Evolutionary conservation across 805 yeast genomes (phyloP).

Genomic region (Metschnikowia lunata): DNA sequence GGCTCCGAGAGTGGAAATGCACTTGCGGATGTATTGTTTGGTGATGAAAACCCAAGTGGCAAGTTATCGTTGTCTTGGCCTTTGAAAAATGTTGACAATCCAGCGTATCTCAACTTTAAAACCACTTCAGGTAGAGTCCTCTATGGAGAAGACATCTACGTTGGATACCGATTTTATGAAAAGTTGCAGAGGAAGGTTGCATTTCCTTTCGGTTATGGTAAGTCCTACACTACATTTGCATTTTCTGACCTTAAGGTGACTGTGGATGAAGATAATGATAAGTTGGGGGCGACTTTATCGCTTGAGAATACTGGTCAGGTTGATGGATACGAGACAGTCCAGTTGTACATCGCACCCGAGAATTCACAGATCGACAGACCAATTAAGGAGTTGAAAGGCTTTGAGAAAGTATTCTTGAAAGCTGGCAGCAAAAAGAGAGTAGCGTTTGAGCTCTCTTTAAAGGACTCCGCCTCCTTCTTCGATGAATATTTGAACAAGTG

Average conservation of each 20-base stretch:
- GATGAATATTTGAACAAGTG: conserved; percentile 47
- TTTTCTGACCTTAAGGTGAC: conserved; percentile 34
- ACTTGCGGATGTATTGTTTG: conserved; percentile 56
- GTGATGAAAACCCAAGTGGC: conserved; percentile 59
- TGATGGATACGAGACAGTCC: conserved; percentile 54
- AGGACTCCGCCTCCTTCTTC: conserved; percentile 53
- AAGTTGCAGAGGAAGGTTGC: conserved; percentile 43
- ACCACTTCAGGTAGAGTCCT: conserved; percentile 49
- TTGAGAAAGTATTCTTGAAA: conserved; percentile 43
- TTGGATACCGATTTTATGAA: conserved; percentile 62
- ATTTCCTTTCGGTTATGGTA: conserved; percentile 61
- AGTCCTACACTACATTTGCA: conserved; percentile 53
- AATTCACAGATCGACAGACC: conserved; percentile 46
- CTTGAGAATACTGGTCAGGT: conserved; percentile 46
- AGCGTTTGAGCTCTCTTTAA: conserved; percentile 35
- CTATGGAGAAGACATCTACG: conserved; percentile 64
- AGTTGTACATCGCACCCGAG: conserved; percentile 44
- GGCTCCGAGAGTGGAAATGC: conserved; percentile 58
- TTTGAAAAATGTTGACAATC: conserved; percentile 46
- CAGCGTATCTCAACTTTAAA: conserved; percentile 49
- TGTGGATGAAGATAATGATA: conserved; percentile 20
- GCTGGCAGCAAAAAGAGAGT: conserved; percentile 43
- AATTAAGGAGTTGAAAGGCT: conserved; percentile 56
- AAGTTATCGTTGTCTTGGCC: conserved; percentile 57
- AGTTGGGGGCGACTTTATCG: conserved; percentile 30